These are phyloP conservation scores for Nannochloris sp. DNA, from an alignment of 139 green algal genomes.

Conservation along the genomic window DNA sequence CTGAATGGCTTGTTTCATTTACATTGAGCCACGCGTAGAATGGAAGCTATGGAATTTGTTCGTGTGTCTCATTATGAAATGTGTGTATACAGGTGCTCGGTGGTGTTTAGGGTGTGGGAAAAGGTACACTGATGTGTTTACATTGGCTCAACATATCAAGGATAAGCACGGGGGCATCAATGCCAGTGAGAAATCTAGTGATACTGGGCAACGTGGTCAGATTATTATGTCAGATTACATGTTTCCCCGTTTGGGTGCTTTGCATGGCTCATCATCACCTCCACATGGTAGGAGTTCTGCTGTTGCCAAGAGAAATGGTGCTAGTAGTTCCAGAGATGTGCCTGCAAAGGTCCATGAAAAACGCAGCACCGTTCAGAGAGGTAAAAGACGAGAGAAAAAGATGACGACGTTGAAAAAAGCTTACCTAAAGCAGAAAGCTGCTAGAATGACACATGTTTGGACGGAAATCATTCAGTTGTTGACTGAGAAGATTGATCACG, in stretches of 20 bases:
- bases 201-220: neutral
- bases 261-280: too few species aligned
- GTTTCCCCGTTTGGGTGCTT: too few species aligned
- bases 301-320: too few species aligned
- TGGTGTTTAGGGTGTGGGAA: conserved; percentile 54
- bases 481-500: too few species aligned
- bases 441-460: neutral
- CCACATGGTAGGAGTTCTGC: too few species aligned
- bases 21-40: too few species aligned
- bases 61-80: neutral
- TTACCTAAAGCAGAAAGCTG: neutral
- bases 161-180: conserved; percentile 60
- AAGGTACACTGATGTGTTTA: conserved; percentile 36
- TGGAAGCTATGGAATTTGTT: too few species aligned
- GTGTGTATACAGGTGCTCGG: conserved; percentile 27
- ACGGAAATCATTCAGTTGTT: neutral
- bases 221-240: too few species aligned
- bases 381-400: neutral
- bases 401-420: neutral
- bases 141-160: conserved; percentile 62
- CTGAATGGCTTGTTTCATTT: too few species aligned
- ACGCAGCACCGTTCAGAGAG: too few species aligned
- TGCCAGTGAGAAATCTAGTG: neutral
- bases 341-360: neutral
- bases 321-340: neutral